Conservation (phyloP, 208 protist genomes). For the Zelonia costaricensis region DNA sequence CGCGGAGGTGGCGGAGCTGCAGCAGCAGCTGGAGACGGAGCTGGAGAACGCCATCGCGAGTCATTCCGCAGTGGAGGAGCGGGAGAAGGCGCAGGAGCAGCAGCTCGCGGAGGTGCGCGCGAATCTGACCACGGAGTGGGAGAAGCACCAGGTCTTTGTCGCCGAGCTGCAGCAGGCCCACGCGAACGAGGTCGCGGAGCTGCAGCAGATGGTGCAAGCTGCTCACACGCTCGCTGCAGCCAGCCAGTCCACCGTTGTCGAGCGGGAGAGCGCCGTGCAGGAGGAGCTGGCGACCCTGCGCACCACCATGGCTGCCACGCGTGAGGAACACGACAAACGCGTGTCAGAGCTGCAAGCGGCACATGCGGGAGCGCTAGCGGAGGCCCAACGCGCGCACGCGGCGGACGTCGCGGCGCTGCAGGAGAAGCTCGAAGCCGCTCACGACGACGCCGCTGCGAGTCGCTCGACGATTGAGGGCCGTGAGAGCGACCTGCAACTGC, state of each 20-base stretch:
- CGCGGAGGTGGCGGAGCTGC: conserved; percentile 13
- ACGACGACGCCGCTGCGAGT: too few species aligned
- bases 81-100: conserved; percentile 2
- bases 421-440: not conserved
- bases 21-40: conserved; percentile 17
- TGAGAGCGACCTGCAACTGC: too few species aligned
- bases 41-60: conserved; percentile 16
- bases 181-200: conserved; percentile 3
- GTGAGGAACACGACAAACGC: not conserved
- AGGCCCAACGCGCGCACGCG: too few species aligned
- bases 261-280: conserved; percentile 1
- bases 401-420: conserved; percentile 6
- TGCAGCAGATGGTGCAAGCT: conserved; percentile 17
- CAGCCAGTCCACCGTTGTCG: conserved; percentile 5
- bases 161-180: not conserved
- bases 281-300: conserved; percentile 8
- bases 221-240: conserved; percentile 20
- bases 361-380: too few species aligned
- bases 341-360: not conserved
- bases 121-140: not conserved
- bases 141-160: conserved; percentile 5
- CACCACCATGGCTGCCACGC: not conserved
- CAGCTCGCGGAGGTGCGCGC: conserved; percentile 4
- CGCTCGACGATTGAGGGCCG: too few species aligned
- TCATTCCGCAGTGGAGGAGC: conserved; percentile 6